Evolutionary conservation across 768 basidiomycete genomes (phyloP).

Genomic region (Guyanaporus albipodus): DNA sequence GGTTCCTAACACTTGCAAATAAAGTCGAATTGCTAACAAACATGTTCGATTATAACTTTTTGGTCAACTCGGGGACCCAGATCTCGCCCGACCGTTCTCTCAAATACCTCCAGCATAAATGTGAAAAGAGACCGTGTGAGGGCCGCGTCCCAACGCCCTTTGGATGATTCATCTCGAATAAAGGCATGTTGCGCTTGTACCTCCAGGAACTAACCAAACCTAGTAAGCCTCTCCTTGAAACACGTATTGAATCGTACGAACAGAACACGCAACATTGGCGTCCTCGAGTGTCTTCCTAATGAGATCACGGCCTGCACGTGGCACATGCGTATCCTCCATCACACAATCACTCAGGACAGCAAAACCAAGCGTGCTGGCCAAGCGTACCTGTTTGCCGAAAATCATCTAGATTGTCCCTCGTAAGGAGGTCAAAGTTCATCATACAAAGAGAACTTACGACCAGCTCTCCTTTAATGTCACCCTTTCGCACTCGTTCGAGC

Average conservation of each 20-base stretch:
- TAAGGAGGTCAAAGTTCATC: background rate
- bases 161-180: constrained; percentile 86
- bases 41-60: constrained; percentile 61
- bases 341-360: background rate
- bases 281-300: constrained; percentile 84
- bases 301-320: constrained; percentile 78
- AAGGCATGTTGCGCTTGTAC: constrained; percentile 98
- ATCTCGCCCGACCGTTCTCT: constrained; percentile 80
- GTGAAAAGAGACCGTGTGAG: constrained; percentile 74
- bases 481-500: constrained; percentile 64
- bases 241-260: constrained; percentile 36
- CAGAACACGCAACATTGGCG: constrained; percentile 64
- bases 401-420: constrained; percentile 63
- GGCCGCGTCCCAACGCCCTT: constrained; percentile 95
- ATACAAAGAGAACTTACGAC: constrained; percentile 49
- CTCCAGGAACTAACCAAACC: constrained; percentile 68
- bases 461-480: constrained; percentile 84
- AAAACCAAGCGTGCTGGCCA: background rate
- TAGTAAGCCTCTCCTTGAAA: constrained; percentile 6
- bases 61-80: constrained; percentile 61
- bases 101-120: constrained; percentile 93
- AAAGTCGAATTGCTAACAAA: constrained; percentile 44
- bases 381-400: constrained; percentile 88
- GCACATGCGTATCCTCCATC: constrained; percentile 85
- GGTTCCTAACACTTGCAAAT: constrained; percentile 7